Evolutionary conservation across 1,284 basidiomycete species (phyloP).

Genomic region (Cryptococcus sp.): DNA sequence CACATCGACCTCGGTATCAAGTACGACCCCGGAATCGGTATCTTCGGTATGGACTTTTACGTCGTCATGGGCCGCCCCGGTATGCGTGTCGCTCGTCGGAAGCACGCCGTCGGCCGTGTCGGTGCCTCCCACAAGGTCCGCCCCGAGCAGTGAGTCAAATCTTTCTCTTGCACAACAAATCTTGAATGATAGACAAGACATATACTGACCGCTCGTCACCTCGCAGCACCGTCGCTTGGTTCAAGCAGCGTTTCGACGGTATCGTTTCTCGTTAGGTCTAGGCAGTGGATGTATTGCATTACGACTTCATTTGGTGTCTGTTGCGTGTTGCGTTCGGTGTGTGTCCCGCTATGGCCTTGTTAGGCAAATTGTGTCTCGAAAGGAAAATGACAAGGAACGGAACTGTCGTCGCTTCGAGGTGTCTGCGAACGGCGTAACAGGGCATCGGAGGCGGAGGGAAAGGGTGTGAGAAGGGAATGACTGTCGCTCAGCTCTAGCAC

Average conservation of each 20-base stretch:
- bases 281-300: conserved; percentile 12
- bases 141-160: conserved; percentile 68
- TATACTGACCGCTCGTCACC: conserved; percentile 41
- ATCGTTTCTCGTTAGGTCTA: conserved; percentile 64
- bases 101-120: conserved; percentile 82
- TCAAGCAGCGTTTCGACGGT: conserved; percentile 98
- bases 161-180: neutral
- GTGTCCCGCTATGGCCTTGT: no score
- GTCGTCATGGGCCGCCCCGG: conserved; percentile 98
- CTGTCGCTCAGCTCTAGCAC: no score
- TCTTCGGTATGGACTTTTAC: conserved; percentile 98
- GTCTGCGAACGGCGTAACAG: no score
- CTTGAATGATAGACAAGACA: neutral
- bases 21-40: conserved; percentile 95
- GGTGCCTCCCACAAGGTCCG: conserved; percentile 85
- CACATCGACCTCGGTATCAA: conserved; percentile 99
- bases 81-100: conserved; percentile 86
- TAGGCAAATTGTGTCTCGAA: no score
- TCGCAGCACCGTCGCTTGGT: conserved; percentile 80
- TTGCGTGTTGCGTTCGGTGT: no score
- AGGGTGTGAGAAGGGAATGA: no score
- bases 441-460: no score
- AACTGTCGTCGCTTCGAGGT: no score
- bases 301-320: no score
- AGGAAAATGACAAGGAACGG: no score